These are phyloP conservation scores for Blumeriella jaapii DNA, from an alignment of 2,329 filamentous ascomycete species.

Conservation along the genomic window DNA sequence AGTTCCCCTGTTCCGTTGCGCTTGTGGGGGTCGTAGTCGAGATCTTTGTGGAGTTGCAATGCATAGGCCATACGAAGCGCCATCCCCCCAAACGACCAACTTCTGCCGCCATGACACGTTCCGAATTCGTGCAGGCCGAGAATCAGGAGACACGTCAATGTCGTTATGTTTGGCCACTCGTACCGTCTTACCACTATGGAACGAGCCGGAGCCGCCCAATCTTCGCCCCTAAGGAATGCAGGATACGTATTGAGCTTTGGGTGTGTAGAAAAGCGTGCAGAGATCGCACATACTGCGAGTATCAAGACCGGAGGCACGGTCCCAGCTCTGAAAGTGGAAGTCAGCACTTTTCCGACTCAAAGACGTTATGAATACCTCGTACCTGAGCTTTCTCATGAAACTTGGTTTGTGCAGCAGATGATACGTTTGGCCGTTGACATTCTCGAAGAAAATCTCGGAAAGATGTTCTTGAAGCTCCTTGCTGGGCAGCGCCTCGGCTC, in stretches of 20 bases:
- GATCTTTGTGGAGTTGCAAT: slow-evolving; percentile 81
- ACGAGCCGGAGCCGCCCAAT: slow-evolving; percentile 80
- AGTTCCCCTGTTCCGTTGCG: slow-evolving; percentile 52
- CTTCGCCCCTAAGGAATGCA: slow-evolving; percentile 78
- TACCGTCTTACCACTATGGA: slow-evolving; percentile 80
- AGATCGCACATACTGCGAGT: slow-evolving; percentile 87
- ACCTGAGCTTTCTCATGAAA: slow-evolving; percentile 80
- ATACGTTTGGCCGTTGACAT: slow-evolving; percentile 90
- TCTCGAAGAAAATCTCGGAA: slow-evolving; percentile 90
- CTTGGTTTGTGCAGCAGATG: slow-evolving; percentile 92
- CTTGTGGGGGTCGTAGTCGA: slow-evolving; percentile 69
- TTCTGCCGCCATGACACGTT: slow-evolving; percentile 88
- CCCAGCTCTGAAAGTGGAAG: slow-evolving; percentile 44
- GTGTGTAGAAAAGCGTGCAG: slow-evolving; percentile 89
- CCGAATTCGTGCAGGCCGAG: slow-evolving; percentile 92
- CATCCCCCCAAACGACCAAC: slow-evolving; percentile 91
- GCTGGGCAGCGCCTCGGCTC: slow-evolving; percentile 68
- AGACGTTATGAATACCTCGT: slow-evolving; percentile 25
- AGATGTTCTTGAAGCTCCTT: slow-evolving; percentile 88
- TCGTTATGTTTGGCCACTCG: slow-evolving; percentile 92
- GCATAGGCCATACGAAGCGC: slow-evolving; percentile 96
- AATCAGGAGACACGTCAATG: slow-evolving; percentile 79
- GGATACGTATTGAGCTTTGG: slow-evolving; percentile 61
- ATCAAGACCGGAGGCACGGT: slow-evolving; percentile 81
- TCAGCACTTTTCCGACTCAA: slow-evolving; percentile 4